Conservation (phyloP, 2,329 filamentous ascomycete species). For the Karstenula rhodostoma region DNA sequence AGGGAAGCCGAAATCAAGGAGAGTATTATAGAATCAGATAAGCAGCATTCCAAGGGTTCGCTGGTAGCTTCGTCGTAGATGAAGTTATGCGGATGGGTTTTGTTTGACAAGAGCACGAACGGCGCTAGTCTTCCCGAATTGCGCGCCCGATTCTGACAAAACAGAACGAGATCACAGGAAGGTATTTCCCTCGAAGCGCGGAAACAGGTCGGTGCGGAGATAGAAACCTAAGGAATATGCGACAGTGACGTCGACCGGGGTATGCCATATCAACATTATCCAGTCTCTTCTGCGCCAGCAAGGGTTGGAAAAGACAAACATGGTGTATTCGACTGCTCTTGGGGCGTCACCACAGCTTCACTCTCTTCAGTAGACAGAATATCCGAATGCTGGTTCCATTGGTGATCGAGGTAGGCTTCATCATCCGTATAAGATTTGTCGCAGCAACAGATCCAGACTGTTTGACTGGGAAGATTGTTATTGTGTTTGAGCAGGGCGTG, state of each 20-base stretch:
- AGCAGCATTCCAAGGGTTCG: background rate
- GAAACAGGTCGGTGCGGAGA: background rate
- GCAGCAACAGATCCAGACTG: background rate
- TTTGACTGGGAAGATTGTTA: background rate
- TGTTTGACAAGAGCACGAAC: background rate
- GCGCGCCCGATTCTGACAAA: no score
- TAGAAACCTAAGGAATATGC: no score
- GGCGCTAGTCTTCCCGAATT: no score
- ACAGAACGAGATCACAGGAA: no score
- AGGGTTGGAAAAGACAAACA: background rate
- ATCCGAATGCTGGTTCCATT: constrained; percentile 2
- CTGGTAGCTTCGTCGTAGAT: background rate
- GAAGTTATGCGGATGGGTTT: no score
- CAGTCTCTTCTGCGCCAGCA: background rate
- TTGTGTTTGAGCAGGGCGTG: background rate
- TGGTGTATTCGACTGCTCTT: background rate
- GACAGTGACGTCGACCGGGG: background rate
- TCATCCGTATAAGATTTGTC: background rate
- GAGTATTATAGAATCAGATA: background rate
- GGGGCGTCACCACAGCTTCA: background rate
- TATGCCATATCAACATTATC: background rate
- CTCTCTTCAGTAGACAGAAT: background rate
- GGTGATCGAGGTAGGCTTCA: constrained; percentile 1
- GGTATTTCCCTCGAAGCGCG: background rate
- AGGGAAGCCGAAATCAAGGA: no score